A percentile compares a stretch with the other conserved stretches of the same genome.
Conservation (phyloP, 371 early-diverging fungal genomes). For the Batkoa obscura region DNA sequence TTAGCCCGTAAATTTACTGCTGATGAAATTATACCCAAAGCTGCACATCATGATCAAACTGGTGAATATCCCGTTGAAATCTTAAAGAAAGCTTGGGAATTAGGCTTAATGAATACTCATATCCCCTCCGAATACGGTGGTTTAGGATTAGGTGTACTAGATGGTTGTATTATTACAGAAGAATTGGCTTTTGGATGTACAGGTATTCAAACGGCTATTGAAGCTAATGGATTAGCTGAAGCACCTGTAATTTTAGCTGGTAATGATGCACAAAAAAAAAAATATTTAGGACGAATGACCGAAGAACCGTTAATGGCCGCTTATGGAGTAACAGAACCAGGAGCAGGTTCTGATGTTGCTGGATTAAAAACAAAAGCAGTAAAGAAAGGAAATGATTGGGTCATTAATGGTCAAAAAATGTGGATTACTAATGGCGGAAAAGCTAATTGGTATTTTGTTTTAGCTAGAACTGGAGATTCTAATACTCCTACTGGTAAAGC, state of each 20-base stretch:
- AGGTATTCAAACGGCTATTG: conserved; percentile 93
- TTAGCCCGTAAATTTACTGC: conserved; percentile 82
- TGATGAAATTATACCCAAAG: conserved; percentile 83
- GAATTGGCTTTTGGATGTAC: conserved; percentile 91
- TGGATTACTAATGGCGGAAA: conserved; percentile 96
- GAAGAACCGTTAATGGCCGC: conserved; percentile 46
- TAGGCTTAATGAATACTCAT: conserved; percentile 86
- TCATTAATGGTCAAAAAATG: conserved; percentile 81
- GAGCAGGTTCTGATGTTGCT: conserved; percentile 89
- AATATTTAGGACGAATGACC: conserved; percentile 91
- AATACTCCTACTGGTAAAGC: conserved; percentile 65
- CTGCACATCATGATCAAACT: conserved; percentile 82
- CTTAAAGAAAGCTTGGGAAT: conserved; percentile 90
- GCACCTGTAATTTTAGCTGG: conserved; percentile 84
- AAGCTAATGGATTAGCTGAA: conserved; percentile 87
- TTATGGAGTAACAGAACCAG: conserved; percentile 90
- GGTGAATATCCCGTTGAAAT: conserved; percentile 85
- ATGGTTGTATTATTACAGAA: conserved; percentile 79
- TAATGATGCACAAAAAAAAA: conserved; percentile 64
- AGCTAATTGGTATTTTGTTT: conserved; percentile 97
- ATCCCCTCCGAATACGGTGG: conserved; percentile 78
- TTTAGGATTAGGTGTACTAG: conserved; percentile 75
- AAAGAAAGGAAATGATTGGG: conserved; percentile 61
- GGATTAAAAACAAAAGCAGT: conserved; percentile 75
- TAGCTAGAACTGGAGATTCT: conserved; percentile 77